Conservation (phyloP, 75 land plant genomes). For the Pinus taeda region DNA sequence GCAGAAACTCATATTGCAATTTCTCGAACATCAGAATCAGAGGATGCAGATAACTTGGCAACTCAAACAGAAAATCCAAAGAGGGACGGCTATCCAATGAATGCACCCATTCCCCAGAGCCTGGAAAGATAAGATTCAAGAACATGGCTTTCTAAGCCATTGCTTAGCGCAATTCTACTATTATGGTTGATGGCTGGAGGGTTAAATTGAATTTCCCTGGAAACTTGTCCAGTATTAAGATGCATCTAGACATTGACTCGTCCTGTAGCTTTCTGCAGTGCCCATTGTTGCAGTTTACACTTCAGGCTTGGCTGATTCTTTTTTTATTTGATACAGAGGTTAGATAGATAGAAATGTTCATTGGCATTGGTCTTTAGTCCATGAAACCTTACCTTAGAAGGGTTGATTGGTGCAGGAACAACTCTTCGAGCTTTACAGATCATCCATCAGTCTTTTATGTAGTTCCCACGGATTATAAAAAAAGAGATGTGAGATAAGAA, state of each 20-base stretch:
- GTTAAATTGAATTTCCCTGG: not conserved
- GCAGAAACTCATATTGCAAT: not conserved
- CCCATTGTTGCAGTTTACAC: not conserved
- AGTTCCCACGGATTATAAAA: no score
- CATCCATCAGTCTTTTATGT: no score
- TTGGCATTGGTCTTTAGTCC: not conserved
- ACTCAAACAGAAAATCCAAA: not conserved
- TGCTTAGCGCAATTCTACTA: not conserved
- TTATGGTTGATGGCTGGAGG: not conserved
- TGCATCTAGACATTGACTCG: not conserved
- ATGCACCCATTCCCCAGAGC: slow-evolving; percentile 4
- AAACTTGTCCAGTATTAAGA: not conserved
- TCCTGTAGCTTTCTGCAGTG: not conserved
- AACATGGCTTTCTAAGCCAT: not conserved
- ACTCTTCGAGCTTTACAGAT: no score
- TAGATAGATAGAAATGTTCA: not conserved
- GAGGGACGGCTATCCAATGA: not conserved
- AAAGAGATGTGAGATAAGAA: no score
- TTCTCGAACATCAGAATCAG: not conserved
- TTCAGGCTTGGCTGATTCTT: slow-evolving; percentile 2
- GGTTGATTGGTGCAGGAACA: no score
- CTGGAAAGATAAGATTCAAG: slow-evolving; percentile 5
- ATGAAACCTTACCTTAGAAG: not conserved
- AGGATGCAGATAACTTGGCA: not conserved
- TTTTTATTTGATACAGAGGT: not conserved